Evolutionary conservation across 352 stramenopile genomes (phyloP), one percentile per base, ranked within the genome.

Genomic region (Phytophthora litchii): DNA sequence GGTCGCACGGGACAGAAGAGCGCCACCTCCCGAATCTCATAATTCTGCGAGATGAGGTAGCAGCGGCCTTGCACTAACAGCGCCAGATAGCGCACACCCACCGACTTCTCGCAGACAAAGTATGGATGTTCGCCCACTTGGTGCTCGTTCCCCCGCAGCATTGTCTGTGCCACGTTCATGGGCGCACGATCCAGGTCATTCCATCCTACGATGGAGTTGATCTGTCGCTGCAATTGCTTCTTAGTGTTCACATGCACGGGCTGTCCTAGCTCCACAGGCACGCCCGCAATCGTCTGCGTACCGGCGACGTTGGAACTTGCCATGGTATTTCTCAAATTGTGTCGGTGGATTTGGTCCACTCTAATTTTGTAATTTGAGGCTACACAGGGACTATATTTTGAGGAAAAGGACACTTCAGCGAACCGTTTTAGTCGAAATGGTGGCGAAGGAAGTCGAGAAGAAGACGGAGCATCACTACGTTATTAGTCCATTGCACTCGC

Each of bases 11-110:
- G 86, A 20, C 75, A 86, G 54, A 95, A 95, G 44, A 95, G 65
- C 61, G 64, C 57, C 16, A 87, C 83, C 49, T 95, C 86, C 17
- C 86, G 82, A 16, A 95, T 84, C 29, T 95, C 86, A 59, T 93
- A 95, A 60, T 87, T 95, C 47, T 84, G 83, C 20, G 78, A 79
- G 34, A 95, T 83, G 35, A 95, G 64, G 56, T 95, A 95, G 73
- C 86, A 95, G 4, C 71, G 82, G 2, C 86, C 82, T 35, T 91
- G 77, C 40, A 93, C 75, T 23, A 95, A 74, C 58, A 95, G 66
- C 35, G 77, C 82, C 13, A 95, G 63, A 49, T 90, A 93, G 31
- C 82, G 82, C 37, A 93, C 74, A 47, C 86, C 86, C 9, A 92
- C 83, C 1, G 82, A 91, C 41, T 81, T 76, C 47, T 92, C 85